These are phyloP conservation scores for Aureobasidium uvarum DNA, from an alignment of 2,329 filamentous ascomycete genomes.

Conservation along the genomic window DNA sequence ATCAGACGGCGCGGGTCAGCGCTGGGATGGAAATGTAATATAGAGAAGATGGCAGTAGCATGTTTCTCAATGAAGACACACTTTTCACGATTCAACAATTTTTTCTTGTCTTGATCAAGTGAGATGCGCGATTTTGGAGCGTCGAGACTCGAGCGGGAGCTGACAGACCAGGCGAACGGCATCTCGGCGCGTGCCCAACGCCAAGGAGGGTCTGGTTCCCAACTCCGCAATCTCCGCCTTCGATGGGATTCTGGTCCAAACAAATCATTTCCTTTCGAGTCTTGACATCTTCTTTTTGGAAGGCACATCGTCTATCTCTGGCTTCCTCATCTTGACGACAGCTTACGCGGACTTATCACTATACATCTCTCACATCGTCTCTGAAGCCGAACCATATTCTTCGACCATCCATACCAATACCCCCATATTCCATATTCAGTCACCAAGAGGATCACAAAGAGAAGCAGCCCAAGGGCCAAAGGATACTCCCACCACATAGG, in stretches of 20 bases:
- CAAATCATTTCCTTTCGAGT: constrained; percentile 24
- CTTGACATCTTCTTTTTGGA: constrained; percentile 15
- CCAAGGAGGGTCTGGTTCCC: constrained; percentile 1
- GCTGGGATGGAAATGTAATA: constrained; percentile 25
- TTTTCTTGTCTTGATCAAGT: not conserved
- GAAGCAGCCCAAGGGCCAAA: not conserved
- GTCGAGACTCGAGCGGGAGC: not conserved
- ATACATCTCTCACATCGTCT: not conserved
- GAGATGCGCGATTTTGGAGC: constrained; percentile 22
- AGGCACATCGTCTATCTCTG: not conserved
- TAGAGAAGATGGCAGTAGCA: constrained; percentile 16
- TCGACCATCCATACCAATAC: not conserved
- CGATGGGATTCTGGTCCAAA: constrained; percentile 23
- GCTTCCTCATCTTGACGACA: not conserved
- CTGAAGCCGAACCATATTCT: not conserved
- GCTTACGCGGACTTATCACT: not conserved
- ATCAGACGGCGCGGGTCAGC: not conserved
- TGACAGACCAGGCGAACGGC: not conserved
- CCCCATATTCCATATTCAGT: not conserved
- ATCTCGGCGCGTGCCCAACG: constrained; percentile 8
- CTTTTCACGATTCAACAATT: constrained; percentile 8
- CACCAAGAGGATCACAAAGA: not conserved
- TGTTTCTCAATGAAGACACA: constrained; percentile 18
- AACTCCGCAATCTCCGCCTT: constrained; percentile 25
- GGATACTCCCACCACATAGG: not conserved